Base-by-base conservation (phyloP, 495 filamentous ascomycete genomes). In the Lineolata rhizophorae region DNA sequence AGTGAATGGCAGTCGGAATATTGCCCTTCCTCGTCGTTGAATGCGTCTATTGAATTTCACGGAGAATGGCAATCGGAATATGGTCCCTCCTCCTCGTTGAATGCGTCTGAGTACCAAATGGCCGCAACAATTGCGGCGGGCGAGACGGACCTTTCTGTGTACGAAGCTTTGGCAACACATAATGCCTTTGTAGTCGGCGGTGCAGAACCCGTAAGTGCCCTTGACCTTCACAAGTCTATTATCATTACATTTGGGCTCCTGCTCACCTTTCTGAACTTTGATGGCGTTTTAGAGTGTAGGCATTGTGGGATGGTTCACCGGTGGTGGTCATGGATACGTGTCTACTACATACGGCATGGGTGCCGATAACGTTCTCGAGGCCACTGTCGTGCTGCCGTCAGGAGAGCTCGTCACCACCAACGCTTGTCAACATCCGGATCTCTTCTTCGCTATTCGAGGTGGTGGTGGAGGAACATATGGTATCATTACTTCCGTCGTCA, bases 221-320 rank as follows among this genome's bases (percentile, higher is more conserved):
- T 26, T 26, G 9, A 8, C 8, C 22, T 8, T n/a, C 22, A 8
- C n/a, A n/a, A 8, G 22, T 26, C 22, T 8, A 26, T 26, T 8
- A 26, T 26, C 8, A 26, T n/a, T n/a, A n/a, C 22, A 8, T 8
- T 26, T 26, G 22, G 22, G 22, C n/a, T 8, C n/a, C 8, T 26
- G 8, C 8, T n/a, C n/a, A n/a, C 8, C 22, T n/a, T 8, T 3
- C 35, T 38, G n/a, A 31, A 38, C 30, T 4, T n/a, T 16, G 13
- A 12, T 22, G n/a, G n/a, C n/a, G n/a, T n/a, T n/a, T n/a, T n/a
- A 44, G 33, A 46, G 40, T n/a, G 43, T 46, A 5, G 40, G 43
- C 4, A 38, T 43, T 12, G 35, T 39, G 13, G 43, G 43, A 16
- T 43, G 40, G 3, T 40, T 43, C 18, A 35, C 9, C 8, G 32